Base-by-base conservation (phyloP, 192 early-diverging fungal genomes). In the Phlyctochytrium bullatum region DNA sequence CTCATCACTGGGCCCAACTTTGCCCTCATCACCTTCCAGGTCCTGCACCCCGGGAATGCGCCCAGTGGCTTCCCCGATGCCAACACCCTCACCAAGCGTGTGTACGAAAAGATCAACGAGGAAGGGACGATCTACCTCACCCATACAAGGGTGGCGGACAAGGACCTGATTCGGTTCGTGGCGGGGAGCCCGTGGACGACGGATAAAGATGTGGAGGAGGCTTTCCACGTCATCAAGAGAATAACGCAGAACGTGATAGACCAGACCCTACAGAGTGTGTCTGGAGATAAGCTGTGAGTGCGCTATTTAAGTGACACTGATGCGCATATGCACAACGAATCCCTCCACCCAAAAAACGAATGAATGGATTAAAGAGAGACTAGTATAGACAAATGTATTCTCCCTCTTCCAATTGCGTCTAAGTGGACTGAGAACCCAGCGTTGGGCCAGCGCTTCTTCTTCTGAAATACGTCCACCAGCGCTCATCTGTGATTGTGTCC, bases 81-180 rank as follows among this genome's bases (percentile, higher is more conserved):
- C 1, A 70, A 70, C 30, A 61, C 57, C 2, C 34, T 70, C 61
- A 70, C 68, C 6, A 66, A 65, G 16, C 30, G 12, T 34, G 62
- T 64, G 2, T 70, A 65, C 53, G 50, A 66, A 2, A 17, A 4
- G 17, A 64, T 70, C 25, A 70, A 64, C 34, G 28, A 23, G 35
- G 56, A 54, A 10, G 68, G 68, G 1, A 36, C 50, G 4, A 70
- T 70, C 53, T 54, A 65, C 32, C 24, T 70, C 27, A 65, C 68
- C 6, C 62, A 62, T 27, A 64, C 68, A 36, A 31, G 52, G 4
- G 24, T 70, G 47, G 34, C 29, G 14, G 52, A 25, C 0, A 57
- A 25, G 20, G 60, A 70, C 30, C 56, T 65, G 28, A 70, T 70
- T 36, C 68, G 68, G 0, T 65, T 70, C 30, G 68, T 56, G 10